Conservation (phyloP, 1,139 yeast species). For the Candida pseudoviswanathii region DNA sequence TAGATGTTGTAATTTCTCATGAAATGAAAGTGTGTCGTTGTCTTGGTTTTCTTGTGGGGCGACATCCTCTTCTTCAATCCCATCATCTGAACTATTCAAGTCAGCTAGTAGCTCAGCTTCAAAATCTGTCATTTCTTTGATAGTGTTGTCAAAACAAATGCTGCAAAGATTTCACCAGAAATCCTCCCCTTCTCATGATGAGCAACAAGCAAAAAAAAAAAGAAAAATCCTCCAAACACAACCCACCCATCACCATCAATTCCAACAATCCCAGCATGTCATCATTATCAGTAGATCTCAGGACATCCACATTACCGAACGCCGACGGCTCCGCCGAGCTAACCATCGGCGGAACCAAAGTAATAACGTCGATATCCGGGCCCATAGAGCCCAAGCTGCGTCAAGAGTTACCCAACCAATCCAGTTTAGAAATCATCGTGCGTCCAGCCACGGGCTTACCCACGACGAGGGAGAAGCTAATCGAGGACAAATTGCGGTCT, state of each 20-base stretch:
- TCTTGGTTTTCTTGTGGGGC: conserved; percentile 6
- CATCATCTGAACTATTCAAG: conserved; percentile 29
- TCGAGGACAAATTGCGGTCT: conserved; percentile 71
- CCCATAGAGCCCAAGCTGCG: conserved; percentile 85
- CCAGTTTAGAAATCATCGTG: conserved; percentile 78
- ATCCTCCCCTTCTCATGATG: neutral
- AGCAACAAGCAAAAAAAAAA: conserved; percentile 1
- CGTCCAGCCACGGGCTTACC: conserved; percentile 80
- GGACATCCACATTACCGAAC: conserved; percentile 46
- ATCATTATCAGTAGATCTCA: conserved; percentile 18
- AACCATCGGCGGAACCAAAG: conserved; percentile 33
- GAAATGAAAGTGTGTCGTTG: conserved; percentile 11
- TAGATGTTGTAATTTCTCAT: conserved; percentile 17
- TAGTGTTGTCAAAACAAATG: neutral
- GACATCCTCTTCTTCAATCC: conserved; percentile 10
- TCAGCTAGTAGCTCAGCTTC: conserved; percentile 40
- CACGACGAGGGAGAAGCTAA: conserved; percentile 71
- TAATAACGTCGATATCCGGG: conserved; percentile 80
- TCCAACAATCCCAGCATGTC: neutral
- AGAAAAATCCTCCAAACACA: conserved; percentile 3
- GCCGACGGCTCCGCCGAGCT: conserved; percentile 84
- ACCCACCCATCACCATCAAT: conserved; percentile 1
- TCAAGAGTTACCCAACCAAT: conserved; percentile 81
- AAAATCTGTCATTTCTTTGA: conserved; percentile 23
- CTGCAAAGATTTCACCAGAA: neutral